phyloP scores from a whole-genome alignment of 163 green algal species.

The Scenedesmus sp. region DNA sequence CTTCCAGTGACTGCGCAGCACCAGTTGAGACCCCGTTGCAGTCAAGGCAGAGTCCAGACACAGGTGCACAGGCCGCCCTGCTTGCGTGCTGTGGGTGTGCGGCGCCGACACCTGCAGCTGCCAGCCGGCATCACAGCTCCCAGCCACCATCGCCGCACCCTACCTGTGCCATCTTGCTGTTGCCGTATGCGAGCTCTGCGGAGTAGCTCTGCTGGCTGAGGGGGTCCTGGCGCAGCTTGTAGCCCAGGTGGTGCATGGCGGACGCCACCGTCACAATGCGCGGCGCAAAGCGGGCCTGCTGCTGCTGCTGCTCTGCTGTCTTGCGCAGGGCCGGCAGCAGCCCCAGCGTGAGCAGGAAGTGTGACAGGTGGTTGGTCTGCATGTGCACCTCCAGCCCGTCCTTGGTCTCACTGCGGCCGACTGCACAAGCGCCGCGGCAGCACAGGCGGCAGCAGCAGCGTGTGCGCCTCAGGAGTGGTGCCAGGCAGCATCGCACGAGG shows the following conservation, averaged over 20 bases:
- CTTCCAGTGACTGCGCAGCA: too few species aligned
- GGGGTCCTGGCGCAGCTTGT: conserved; percentile 61
- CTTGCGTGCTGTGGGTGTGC: too few species aligned
- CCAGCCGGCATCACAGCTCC: not conserved
- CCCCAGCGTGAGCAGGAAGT: conserved; percentile 83
- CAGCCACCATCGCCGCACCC: not conserved
- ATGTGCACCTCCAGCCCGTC: conserved; percentile 94
- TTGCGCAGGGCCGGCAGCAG: conserved; percentile 78
- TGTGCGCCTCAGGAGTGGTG: not conserved
- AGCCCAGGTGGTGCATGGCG: conserved; percentile 70
- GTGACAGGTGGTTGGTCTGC: conserved; percentile 88
- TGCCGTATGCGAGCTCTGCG: conserved; percentile 72
- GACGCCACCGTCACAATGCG: conserved; percentile 83
- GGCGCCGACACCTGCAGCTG: not conserved
- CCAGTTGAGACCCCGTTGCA: too few species aligned
- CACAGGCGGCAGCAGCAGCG: not conserved
- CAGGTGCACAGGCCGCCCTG: too few species aligned
- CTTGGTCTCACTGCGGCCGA: conserved; percentile 65
- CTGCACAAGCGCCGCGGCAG: not conserved
- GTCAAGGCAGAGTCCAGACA: too few species aligned
- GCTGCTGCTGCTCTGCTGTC: conserved; percentile 34
- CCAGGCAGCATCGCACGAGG: not conserved
- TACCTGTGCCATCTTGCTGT: conserved; percentile 85
- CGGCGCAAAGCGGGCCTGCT: conserved; percentile 20
- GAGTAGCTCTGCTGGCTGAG: conserved; percentile 59